Evolutionary conservation across 192 early-diverging fungal species (phyloP).

Genomic region (Chytriomyces confervae): DNA sequence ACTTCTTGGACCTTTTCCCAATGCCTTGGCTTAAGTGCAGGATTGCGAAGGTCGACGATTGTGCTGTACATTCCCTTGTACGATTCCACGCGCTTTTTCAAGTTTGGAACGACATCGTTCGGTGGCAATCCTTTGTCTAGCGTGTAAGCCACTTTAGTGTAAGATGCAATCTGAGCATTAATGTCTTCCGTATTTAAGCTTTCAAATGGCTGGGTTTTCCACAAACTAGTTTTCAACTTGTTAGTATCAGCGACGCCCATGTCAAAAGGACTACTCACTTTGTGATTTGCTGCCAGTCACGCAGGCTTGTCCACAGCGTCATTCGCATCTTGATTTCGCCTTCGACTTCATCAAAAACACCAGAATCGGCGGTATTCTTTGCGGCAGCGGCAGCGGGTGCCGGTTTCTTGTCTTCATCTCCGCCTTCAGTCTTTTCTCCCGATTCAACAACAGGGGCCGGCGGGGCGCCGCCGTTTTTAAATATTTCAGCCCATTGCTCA

Average conservation of each 20-base stretch:
- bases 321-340: conserved; percentile 63
- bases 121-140: conserved; percentile 70
- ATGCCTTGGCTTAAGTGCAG: conserved; percentile 60
- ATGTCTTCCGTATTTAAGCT: conserved; percentile 66
- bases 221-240: conserved; percentile 38
- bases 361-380: conserved; percentile 27
- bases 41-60: conserved; percentile 67
- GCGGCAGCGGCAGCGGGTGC: not conserved
- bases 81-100: conserved; percentile 61
- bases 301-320: conserved; percentile 59
- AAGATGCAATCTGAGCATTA: conserved; percentile 57
- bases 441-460: conserved; percentile 26
- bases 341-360: conserved; percentile 62
- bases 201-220: conserved; percentile 59
- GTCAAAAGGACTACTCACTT: conserved; percentile 37
- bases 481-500: conserved; percentile 60
- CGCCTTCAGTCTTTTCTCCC: conserved; percentile 25
- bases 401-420: conserved; percentile 32
- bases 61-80: conserved; percentile 61
- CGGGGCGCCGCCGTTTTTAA: conserved; percentile 55
- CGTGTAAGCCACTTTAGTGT: conserved; percentile 60
- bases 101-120: conserved; percentile 68
- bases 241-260: not conserved
- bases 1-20: conserved; percentile 70
- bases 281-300: conserved; percentile 62